Conservation (phyloP, 1,284 basidiomycete genomes). For the Ceratobasidium sp. region DNA sequence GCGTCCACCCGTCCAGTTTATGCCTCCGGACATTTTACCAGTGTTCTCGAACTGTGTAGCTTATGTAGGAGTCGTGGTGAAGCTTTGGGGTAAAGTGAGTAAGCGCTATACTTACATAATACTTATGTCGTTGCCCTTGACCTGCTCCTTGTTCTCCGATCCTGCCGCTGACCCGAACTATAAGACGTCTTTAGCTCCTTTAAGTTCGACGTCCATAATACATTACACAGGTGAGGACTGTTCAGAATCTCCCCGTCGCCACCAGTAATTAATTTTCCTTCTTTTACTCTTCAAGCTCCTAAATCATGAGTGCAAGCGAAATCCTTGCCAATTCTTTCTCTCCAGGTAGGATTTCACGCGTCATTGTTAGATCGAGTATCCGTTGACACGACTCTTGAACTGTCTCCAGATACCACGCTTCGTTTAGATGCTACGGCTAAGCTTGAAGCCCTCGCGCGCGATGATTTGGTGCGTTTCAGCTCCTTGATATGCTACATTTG, state of each 20-base stretch:
- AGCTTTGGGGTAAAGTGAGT: conserved; percentile 27
- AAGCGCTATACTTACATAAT: conserved; percentile 42
- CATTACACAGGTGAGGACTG: conserved; percentile 1
- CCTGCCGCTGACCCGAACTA: conserved; percentile 37
- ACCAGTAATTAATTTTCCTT: conserved; percentile 3
- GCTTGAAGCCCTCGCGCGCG: conserved; percentile 84
- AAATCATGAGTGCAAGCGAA: conserved; percentile 88
- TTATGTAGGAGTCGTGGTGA: not conserved
- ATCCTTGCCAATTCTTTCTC: conserved; percentile 92
- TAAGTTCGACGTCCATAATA: conserved; percentile 38
- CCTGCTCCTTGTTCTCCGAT: conserved; percentile 45
- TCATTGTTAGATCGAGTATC: conserved; percentile 53
- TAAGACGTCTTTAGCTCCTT: conserved; percentile 11
- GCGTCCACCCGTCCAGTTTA: conserved; percentile 40
- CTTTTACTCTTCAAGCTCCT: conserved; percentile 30
- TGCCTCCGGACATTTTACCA: conserved; percentile 18
- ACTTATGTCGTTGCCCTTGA: conserved; percentile 46
- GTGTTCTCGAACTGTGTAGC: not conserved
- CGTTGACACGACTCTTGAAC: conserved; percentile 50
- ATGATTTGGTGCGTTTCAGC: conserved; percentile 80
- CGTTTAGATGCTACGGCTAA: conserved; percentile 91
- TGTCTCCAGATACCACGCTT: conserved; percentile 77
- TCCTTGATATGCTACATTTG: conserved; percentile 32
- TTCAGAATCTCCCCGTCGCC: not conserved
- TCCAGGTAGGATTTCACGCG: conserved; percentile 70